These are phyloP conservation scores for Fusarium bulbicola DNA, from an alignment of 2,329 filamentous ascomycete genomes.

Conservation along the genomic window DNA sequence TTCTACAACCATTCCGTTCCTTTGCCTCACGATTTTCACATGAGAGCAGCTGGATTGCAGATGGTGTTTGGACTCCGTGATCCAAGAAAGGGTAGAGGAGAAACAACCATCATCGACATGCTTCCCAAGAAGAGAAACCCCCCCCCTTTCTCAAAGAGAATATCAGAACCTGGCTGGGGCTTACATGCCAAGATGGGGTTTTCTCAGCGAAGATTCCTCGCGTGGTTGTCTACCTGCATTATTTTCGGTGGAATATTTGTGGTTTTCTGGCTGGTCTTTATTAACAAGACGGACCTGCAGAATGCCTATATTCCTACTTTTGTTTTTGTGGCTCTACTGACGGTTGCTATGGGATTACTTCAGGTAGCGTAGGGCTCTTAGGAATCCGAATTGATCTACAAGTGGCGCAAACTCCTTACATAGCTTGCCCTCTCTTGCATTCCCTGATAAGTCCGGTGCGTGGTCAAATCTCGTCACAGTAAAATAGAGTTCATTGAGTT, in stretches of 20 bases:
- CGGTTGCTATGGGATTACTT: not conserved
- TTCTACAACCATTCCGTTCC: not conserved
- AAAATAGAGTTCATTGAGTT: accelerated
- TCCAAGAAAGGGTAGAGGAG: not conserved
- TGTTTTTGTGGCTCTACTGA: accelerated
- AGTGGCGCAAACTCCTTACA: too few relatives aligned
- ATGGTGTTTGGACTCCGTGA: accelerated
- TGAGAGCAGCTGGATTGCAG: not conserved
- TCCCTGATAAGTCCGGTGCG: not conserved
- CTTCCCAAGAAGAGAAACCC: not conserved
- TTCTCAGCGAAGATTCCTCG: not conserved
- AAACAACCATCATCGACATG: not conserved
- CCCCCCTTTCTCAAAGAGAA: not conserved
- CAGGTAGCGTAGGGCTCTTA: not conserved
- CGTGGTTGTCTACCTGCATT: not conserved
- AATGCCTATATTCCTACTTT: not conserved
- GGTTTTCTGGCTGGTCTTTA: not conserved
- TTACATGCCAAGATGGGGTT: not conserved
- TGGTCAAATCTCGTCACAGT: accelerated
- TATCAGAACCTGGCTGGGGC: not conserved
- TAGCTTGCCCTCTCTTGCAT: accelerated
- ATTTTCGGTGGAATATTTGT: not conserved
- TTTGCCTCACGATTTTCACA: not conserved
- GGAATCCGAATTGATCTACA: too few relatives aligned
- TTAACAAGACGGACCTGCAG: accelerated